Evolutionary conservation across 257 asterid genomes (phyloP), one percentile per base, ranked within the genome.

Genomic region (Nicotiana tabacum): DNA sequence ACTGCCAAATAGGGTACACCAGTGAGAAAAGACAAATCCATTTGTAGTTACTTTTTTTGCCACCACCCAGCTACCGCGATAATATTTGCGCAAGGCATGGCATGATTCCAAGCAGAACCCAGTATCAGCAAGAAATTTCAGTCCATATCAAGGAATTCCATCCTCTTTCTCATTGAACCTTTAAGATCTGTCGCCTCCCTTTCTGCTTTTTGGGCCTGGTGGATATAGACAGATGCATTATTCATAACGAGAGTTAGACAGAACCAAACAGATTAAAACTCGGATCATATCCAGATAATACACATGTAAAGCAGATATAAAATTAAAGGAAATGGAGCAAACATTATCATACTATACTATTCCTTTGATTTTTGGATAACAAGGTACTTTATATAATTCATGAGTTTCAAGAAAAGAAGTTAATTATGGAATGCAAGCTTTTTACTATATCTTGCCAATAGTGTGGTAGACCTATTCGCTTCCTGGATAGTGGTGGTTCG

Each of bases 141-240:
- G 84, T 96, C 98, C 97, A 96, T 87, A 78, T 96, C 98, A 46
- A 96, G 99, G 83, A 96, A 96, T 88, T 94, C 99, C 97, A 94
- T 94, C 89, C 98, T 90, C 93, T 90, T 91, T 88, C 94, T 90
- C 98, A 94, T 94, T 30, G 96, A 85, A 29, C 99, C 99, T 88
- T 88, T 94, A 68, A 96, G 97, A 85, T 93, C 98, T 33, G 97
- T 90, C 29, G 97, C 96, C 83, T 94, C 98, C 84, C 92, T 87
- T 82, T 96, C 98, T 29, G 88, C 99, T 67, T 92, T 94, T 84
- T 93, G 98, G 30, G 98, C 99, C 99, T 94, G 95, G 43, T 30
- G 46, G 53, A 68, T 35, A 53, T 27, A 30, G 77, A 68, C 9
- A 35, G 24, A 17, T 3, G 12, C 51, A 43, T 43, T 8, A 43